Conservation (phyloP, 1,139 yeast genomes). For the Magnusiomyces suaveolens region DNA sequence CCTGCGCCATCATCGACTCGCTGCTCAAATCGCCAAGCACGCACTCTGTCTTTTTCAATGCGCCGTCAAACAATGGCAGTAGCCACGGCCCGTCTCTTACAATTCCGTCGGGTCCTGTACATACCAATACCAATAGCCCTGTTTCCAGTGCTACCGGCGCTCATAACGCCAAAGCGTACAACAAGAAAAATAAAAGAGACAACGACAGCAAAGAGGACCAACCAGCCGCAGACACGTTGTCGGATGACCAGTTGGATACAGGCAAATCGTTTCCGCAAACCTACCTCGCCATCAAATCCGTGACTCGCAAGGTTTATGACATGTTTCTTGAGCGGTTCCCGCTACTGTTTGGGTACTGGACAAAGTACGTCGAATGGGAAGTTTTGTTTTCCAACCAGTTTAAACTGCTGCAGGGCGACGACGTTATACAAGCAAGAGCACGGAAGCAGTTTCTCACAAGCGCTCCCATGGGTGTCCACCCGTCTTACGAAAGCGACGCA, state of each 20-base stretch:
- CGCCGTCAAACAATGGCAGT: not conserved
- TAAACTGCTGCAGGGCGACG: not conserved
- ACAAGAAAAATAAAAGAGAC: not conserved
- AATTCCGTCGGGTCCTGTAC: not conserved
- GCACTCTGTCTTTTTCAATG: not conserved
- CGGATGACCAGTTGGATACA: not conserved
- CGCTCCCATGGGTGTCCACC: not conserved
- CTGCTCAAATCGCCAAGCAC: not conserved
- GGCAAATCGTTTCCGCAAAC: constrained; percentile 25
- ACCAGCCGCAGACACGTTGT: not conserved
- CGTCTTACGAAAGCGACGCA: not conserved
- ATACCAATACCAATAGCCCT: not conserved
- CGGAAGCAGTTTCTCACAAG: not conserved
- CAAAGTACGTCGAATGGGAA: constrained; percentile 60
- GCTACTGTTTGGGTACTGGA: constrained; percentile 67
- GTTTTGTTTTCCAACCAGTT: constrained; percentile 35
- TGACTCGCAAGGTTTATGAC: constrained; percentile 42
- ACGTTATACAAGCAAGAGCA: not conserved
- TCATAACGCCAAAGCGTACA: not conserved
- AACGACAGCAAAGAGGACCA: not conserved
- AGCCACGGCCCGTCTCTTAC: not conserved
- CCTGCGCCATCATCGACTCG: constrained; percentile 7
- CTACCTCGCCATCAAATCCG: constrained; percentile 38
- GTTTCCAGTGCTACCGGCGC: no score
- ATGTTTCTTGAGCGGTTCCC: constrained; percentile 59